Percentiles rank a stretch among this genome's conserved stretches.
Evolutionary conservation across 192 early-diverging fungal genomes (phyloP).

Genomic region (Coemansia sp.): DNA sequence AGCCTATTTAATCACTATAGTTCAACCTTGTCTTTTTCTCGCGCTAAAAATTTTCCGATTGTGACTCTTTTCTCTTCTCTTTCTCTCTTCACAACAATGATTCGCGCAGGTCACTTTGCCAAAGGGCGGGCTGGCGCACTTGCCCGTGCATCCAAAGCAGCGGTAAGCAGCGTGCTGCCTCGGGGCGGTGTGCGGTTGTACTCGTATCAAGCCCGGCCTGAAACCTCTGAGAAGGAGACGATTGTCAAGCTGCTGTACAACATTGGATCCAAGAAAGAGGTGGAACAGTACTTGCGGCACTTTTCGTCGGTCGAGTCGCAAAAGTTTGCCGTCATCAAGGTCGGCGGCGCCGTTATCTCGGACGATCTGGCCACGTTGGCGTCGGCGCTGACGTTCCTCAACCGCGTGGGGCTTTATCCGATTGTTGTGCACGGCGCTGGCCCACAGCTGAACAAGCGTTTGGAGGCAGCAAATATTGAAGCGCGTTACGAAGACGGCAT

Average conservation of each 20-base stretch:
- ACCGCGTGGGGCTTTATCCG: constrained; percentile 96
- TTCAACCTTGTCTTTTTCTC: background rate
- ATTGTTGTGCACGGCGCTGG: constrained; percentile 98
- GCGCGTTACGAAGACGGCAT: constrained; percentile 97
- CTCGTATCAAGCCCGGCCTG: constrained; percentile 36
- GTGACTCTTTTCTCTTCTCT: constrained; percentile 7
- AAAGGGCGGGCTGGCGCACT: constrained; percentile 6
- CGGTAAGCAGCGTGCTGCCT: background rate
- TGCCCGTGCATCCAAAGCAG: constrained; percentile 3
- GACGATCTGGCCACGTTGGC: constrained; percentile 94
- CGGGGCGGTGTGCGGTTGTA: constrained; percentile 9
- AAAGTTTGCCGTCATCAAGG: constrained; percentile 99
- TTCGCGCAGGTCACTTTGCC: constrained; percentile 42
- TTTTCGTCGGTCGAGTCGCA: constrained; percentile 98
- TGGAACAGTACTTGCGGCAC: constrained; percentile 95
- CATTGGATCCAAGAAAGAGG: constrained; percentile 98
- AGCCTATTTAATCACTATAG: background rate
- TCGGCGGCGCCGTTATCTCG: constrained; percentile 92
- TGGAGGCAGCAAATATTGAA: constrained; percentile 91
- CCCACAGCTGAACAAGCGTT: constrained; percentile 88
- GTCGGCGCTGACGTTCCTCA: constrained; percentile 93
- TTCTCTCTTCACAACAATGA: constrained; percentile 20
- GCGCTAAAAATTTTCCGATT: background rate
- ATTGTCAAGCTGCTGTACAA: constrained; percentile 92
- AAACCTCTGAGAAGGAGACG: constrained; percentile 69